phyloP scores from a whole-genome alignment of 2,329 filamentous ascomycete species.

The Arthrinium puccinioides region DNA sequence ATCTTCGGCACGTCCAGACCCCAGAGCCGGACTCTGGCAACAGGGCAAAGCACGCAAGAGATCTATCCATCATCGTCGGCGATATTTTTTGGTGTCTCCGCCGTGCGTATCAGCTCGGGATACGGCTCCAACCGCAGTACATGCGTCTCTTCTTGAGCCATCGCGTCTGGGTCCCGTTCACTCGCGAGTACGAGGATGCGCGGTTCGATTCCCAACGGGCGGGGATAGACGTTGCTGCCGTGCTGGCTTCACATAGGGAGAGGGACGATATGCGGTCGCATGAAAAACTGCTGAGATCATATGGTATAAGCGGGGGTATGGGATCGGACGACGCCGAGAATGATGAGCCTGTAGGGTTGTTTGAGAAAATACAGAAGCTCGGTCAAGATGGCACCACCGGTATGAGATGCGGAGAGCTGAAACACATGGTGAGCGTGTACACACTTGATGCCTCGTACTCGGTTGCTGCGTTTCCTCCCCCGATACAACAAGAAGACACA shows the following conservation, averaged over 20 bases:
- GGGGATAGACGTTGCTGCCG: constrained; percentile 16
- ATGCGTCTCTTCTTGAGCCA: constrained; percentile 17
- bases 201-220: constrained; percentile 12
- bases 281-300: constrained; percentile 14
- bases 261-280: constrained; percentile 14
- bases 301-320: constrained; percentile 8
- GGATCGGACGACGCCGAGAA: not conserved
- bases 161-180: constrained; percentile 17
- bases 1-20: not conserved
- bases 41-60: not conserved
- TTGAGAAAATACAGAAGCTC: too few species aligned
- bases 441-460: too few species aligned
- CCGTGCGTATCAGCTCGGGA: constrained; percentile 2
- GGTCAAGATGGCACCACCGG: too few species aligned
- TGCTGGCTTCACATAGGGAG: constrained; percentile 8
- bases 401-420: too few species aligned
- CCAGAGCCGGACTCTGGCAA: not conserved
- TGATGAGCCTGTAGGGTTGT: too few species aligned
- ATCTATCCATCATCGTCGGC: constrained; percentile 9
- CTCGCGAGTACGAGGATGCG: constrained; percentile 5
- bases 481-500: too few species aligned
- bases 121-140: constrained; percentile 3
- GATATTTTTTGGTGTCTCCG: constrained; percentile 18
- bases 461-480: too few species aligned
- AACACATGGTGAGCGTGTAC: too few species aligned